phyloP scores from a whole-genome alignment of 2,329 filamentous ascomycete species.

The Nigrograna mackinnonii region DNA sequence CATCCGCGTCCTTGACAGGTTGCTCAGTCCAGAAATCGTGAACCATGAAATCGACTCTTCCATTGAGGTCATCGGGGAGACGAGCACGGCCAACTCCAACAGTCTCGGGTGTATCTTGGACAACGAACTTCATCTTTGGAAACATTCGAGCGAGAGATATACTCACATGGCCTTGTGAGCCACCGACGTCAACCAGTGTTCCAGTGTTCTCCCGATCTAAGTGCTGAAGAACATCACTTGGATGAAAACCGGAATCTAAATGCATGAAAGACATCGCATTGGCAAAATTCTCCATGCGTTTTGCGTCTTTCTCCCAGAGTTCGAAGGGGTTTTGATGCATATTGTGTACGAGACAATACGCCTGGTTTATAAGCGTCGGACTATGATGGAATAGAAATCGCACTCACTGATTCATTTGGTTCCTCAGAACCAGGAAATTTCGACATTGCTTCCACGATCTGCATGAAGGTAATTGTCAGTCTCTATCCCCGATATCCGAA shows the following conservation, averaged over 20 bases:
- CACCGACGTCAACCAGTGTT: conserved; percentile 15
- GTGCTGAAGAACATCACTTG: too few species aligned
- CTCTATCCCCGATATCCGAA: too few species aligned
- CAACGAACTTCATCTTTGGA: conserved; percentile 5
- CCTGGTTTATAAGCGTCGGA: too few species aligned
- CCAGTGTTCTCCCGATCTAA: too few species aligned
- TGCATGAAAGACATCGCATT: conserved; percentile 6
- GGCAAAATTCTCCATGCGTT: conserved; percentile 6
- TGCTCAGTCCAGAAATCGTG: conserved; percentile 18
- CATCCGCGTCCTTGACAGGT: conserved; percentile 6
- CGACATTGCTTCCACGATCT: not conserved
- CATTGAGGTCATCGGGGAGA: conserved; percentile 2
- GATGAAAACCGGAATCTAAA: conserved; percentile 1
- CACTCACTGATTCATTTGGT: not conserved
- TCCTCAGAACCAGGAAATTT: not conserved
- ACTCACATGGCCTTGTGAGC: conserved; percentile 6
- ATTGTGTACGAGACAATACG: conserved; percentile 9
- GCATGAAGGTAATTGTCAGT: not conserved
- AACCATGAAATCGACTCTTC: conserved; percentile 3
- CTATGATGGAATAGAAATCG: too few species aligned
- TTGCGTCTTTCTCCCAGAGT: conserved; percentile 1
- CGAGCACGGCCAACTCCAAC: conserved; percentile 2
- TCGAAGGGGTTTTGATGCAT: conserved; percentile 6
- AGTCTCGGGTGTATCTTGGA: conserved; percentile 9
- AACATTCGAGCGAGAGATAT: conserved; percentile 7